Evolutionary conservation across 164 flowering plant genomes (phyloP).

Genomic region (Dillenia suffruticosa): DNA sequence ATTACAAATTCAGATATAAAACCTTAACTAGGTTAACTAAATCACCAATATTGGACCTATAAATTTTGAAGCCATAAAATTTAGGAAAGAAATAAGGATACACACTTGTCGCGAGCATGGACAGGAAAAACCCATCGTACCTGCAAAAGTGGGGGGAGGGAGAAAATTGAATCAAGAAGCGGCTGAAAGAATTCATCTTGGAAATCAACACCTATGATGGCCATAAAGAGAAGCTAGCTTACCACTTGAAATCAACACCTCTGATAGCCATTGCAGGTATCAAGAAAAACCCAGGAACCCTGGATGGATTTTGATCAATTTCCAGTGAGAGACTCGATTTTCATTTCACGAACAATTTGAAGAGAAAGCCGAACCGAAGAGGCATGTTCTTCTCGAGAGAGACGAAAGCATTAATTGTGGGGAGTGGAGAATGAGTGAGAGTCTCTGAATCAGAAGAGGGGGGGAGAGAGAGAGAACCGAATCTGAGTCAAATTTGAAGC

Average conservation of each 20-base stretch:
- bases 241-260: conserved; percentile 95
- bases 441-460: too few species aligned
- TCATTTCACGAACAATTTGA: neutral
- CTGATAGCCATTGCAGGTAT: conserved; percentile 54
- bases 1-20: neutral
- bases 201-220: neutral
- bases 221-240: conserved; percentile 2
- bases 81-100: conserved; percentile 42
- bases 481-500: too few species aligned
- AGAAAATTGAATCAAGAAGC: neutral
- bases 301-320: neutral
- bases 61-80: neutral
- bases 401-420: too few species aligned
- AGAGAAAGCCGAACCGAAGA: too few species aligned
- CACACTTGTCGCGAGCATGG: conserved; percentile 97
- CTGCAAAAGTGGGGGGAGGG: conserved; percentile 38
- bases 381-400: too few species aligned
- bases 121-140: conserved; percentile 98
- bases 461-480: too few species aligned
- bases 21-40: too few species aligned
- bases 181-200: neutral
- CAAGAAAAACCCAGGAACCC: conserved; percentile 17
- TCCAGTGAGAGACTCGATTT: neutral
- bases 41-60: too few species aligned
- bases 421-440: too few species aligned